Evolutionary conservation across 805 yeast genomes (phyloP), one percentile per base, ranked within the genome.

Genomic region (Kazachstania psychrophila): DNA sequence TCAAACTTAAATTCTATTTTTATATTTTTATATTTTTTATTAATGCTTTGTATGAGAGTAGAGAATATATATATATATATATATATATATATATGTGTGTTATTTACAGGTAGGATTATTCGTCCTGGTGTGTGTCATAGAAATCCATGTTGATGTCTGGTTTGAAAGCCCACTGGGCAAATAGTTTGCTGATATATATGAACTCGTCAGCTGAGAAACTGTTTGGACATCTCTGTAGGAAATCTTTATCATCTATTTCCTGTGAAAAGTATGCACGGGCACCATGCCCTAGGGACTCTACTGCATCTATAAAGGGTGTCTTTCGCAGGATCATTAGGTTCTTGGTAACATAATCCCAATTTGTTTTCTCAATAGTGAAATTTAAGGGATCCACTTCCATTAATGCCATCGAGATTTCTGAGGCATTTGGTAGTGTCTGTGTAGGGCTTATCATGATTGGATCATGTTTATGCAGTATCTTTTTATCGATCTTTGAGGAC

Each of bases 111-210:
- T 17, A n/a, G 4, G 3, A 11, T 10, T 29, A 29, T n/a, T 43
- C 35, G 28, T 48, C 53, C 25, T 43, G 52, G 18, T 38, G 38
- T 8, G 47, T 65, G 26, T 65, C 71, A 34, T 62, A 60, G 44
- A 68, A 65, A 39, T 65, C 68, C 54, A 61, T 54, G 46, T 63
- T 52, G 39, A 61, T 54, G 38, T 62, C 70, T 0, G 94, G 96
- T 56, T 79, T 86, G 65, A 87, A 89, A 0, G 96, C 92, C 97
- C 96, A 89, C 11, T 60, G 50, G 28, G 65, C 68, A 52, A 79
- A 85, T 2, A 61, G 65, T 3, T 70, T 58, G 8, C 76, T 65
- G 5, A 88, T 52, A 5, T 55, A 45, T 5, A 64, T 40, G 41
- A 79, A 64, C n/a, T 86, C 89, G 1, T 70, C 72, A 2, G 62